Evolutionary conservation across 78 protist genomes (phyloP), one percentile per base, ranked within the genome.

Genomic region (Thecamonas trahens): DNA sequence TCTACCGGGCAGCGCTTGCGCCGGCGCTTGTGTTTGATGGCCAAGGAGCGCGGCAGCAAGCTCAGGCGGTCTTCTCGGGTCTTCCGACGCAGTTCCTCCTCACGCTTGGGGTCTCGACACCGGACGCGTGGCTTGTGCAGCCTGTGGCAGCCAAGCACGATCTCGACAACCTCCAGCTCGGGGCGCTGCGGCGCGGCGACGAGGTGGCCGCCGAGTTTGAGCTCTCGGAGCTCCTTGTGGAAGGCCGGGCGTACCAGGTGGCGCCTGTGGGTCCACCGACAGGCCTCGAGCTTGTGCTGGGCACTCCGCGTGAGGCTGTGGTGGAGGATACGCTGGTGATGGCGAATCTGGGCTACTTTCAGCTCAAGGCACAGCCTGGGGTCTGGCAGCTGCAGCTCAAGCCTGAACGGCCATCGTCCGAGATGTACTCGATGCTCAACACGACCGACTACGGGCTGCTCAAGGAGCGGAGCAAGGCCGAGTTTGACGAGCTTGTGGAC

Each of bases 361-460:
- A 91, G 70, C 77, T 91, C 28, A 67, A 91, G 66, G 80, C 89
- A 7, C 31, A 50, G 7, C 96, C 96, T 13, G 94, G 93, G n/a
- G 52, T 62, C 22, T 91, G 87, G 87, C 28, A 4, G 14, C 64
- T 91, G 26, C 17, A 14, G 5, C 38, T 87, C 42, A 40, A 28
- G n/a, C n/a, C 35, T 0, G 79, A 67, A 4, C 7, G 20, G 32
- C 3, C 50, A 14, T 24, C 62, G 49, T 9, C 13, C 4, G 38
- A 9, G n/a, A 55, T 29, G n/a, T 5, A 5, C 61, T 55, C 61
- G 18, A 9, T 32, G 18, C 18, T 13, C 18, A 32, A 55, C 42
- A 55, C 32, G 61, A 55, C 42, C 61, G 42, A 55, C n/a, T 13
- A 34, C 61, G 35, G 22, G 28, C 11, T 11, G 28, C 32, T 14